phyloP scores from a whole-genome alignment of 371 early-diverging fungal species.

The Apophysomyces sp. region DNA sequence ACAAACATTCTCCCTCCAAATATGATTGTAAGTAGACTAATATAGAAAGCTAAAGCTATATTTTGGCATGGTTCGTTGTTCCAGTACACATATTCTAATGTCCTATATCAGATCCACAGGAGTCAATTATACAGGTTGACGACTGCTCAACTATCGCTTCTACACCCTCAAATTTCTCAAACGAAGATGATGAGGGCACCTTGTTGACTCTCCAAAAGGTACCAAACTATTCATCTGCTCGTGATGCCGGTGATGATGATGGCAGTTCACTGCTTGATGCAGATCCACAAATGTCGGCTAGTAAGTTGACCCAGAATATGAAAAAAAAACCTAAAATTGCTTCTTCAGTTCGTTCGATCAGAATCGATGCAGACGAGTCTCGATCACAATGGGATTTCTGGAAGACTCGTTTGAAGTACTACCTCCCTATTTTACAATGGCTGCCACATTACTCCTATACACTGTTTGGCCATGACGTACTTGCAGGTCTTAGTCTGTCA shows the following conservation, averaged over 20 bases:
- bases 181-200: background rate
- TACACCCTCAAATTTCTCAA: background rate
- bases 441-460: constrained; percentile 65
- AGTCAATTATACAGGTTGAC: background rate
- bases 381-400: constrained; percentile 6
- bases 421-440: constrained; percentile 85
- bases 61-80: no score
- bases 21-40: background rate
- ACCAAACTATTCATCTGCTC: background rate
- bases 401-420: constrained; percentile 69
- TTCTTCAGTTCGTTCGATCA: constrained; percentile 1
- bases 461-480: constrained; percentile 52
- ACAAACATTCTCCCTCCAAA: background rate
- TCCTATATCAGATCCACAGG: background rate
- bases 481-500: constrained; percentile 82
- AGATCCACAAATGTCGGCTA: background rate
- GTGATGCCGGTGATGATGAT: background rate
- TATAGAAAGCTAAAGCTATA: no score
- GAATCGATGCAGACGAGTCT: background rate
- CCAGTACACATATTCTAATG: background rate
- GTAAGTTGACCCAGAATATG: background rate
- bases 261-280: background rate
- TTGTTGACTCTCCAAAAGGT: background rate
- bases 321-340: background rate
- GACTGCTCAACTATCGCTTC: background rate